Evolutionary conservation across 202 grass and related monocot genomes (phyloP), one percentile per base, ranked within the genome.

Genomic region (Musa balbisiana): DNA sequence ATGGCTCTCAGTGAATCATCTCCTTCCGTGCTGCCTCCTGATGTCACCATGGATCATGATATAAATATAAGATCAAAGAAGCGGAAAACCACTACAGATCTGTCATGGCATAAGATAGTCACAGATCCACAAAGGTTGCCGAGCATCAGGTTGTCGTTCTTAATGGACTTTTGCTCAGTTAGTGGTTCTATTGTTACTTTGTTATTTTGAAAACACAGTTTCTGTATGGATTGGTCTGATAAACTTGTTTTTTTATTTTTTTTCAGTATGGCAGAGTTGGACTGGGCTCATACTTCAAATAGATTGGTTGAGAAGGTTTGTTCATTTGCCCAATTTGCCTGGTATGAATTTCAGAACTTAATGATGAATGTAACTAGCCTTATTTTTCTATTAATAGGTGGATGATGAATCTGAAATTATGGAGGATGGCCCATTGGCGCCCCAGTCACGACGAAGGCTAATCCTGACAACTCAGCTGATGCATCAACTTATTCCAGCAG

Each of bases 31-130:
- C 49, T 72, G 72, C 52, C 53, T 62, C 53, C 80, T 62, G 24
- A 25, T 43, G 33, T 43, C 66, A 56, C 54, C 49, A 55, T 49
- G 3, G 65, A 67, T 55, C 73, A 69, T 53, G 68, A 43, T 64
- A 51, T 63, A 23, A 71, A 52, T 83, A 22, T 73, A 79, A 95
- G 86, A 87, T 81, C 85, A 81, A 99, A 95, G 78, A 99, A 88
- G 79, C 88, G 87, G 77, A 99, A 99, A 76, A 78, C 52, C 62
- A 79, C 89, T 43, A 55, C 60, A 11, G 62, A 43, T 53, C 77
- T 92, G 80, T 82, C 96, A 53, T 99, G 89, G 91, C 91, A 92
- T 80, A 99, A 90, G 89, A 73, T 90, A 82, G 85, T 85, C 11
- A 82, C 49, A 23, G 43, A 69, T 53, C 79, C 87, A 17, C 84